A percentile compares a stretch with the other conserved stretches of the same genome.
phyloP scores from a whole-genome alignment of 805 yeast species.

The Yarrowia sp. region DNA sequence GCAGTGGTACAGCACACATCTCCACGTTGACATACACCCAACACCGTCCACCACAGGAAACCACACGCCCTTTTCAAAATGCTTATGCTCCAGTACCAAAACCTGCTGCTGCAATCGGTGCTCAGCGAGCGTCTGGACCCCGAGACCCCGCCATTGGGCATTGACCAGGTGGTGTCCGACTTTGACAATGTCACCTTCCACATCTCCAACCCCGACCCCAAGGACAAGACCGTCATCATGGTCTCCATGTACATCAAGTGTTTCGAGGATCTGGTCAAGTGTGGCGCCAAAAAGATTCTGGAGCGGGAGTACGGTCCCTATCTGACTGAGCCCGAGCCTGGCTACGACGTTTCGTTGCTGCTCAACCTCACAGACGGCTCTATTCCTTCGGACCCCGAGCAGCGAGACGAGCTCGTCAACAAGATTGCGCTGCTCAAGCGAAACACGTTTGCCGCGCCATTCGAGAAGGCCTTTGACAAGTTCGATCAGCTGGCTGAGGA shows the following conservation, averaged over 20 bases:
- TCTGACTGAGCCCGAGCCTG: conserved; percentile 64
- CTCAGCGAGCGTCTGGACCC: conserved; percentile 70
- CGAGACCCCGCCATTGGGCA: conserved; percentile 53
- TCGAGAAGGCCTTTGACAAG: conserved; percentile 80
- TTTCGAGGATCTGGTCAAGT: conserved; percentile 72
- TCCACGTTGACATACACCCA: conserved; percentile 7
- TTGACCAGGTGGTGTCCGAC: conserved; percentile 91
- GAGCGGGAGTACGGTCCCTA: conserved; percentile 61
- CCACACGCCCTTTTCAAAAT: conserved; percentile 51
- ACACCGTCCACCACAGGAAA: not conserved
- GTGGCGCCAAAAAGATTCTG: conserved; percentile 58
- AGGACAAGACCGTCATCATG: conserved; percentile 64
- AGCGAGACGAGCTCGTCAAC: conserved; percentile 61
- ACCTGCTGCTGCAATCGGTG: conserved; percentile 80
- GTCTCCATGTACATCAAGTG: conserved; percentile 78
- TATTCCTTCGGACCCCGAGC: conserved; percentile 54
- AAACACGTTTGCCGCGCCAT: conserved; percentile 90
- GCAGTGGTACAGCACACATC: conserved; percentile 21
- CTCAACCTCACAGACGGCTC: conserved; percentile 59
- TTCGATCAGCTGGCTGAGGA: conserved; percentile 66
- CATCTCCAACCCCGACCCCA: conserved; percentile 77
- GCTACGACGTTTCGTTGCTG: conserved; percentile 80
- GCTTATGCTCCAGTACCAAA: conserved; percentile 87
- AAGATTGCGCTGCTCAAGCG: conserved; percentile 81
- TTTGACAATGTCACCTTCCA: conserved; percentile 96